Percentiles rank a stretch among this genome's conserved stretches.
phyloP scores from a whole-genome alignment of 192 early-diverging fungal genomes.

The Umbelopsis ramanniana region DNA sequence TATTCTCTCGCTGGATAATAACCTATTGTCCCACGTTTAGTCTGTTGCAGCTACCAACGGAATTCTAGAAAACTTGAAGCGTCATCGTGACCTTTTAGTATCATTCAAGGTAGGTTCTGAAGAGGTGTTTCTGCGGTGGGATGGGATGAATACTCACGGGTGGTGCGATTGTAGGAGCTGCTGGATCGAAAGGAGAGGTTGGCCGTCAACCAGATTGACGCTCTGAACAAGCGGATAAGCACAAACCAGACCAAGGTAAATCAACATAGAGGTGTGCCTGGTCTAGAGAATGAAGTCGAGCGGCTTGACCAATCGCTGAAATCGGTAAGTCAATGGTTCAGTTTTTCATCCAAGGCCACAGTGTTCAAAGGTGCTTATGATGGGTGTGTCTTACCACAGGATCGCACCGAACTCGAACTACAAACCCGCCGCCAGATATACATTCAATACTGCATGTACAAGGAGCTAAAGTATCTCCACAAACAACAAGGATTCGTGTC shows the following conservation, averaged over 20 bases:
- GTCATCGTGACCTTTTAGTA: conserved; percentile 67
- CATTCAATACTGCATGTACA: conserved; percentile 59
- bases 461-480: conserved; percentile 63
- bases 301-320: conserved; percentile 32
- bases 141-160: not conserved
- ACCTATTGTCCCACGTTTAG: not conserved
- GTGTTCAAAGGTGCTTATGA: no score
- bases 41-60: conserved; percentile 44
- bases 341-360: no score
- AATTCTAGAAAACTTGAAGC: conserved; percentile 62
- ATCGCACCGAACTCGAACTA: conserved; percentile 48
- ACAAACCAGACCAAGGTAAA: conserved; percentile 54
- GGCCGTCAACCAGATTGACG: conserved; percentile 48
- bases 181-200: conserved; percentile 59
- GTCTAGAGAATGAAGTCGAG: conserved; percentile 48
- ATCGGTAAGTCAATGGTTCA: conserved; percentile 51
- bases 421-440: conserved; percentile 52
- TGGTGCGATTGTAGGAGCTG: conserved; percentile 40
- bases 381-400: no score
- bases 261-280: conserved; percentile 43
- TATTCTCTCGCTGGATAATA: no score
- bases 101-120: conserved; percentile 49
- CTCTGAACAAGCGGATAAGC: conserved; percentile 59
- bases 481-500: conserved; percentile 61
- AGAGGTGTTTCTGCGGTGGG: not conserved